Conservation (phyloP, 495 filamentous ascomycete genomes). For the Hypoxylon intermedium region DNA sequence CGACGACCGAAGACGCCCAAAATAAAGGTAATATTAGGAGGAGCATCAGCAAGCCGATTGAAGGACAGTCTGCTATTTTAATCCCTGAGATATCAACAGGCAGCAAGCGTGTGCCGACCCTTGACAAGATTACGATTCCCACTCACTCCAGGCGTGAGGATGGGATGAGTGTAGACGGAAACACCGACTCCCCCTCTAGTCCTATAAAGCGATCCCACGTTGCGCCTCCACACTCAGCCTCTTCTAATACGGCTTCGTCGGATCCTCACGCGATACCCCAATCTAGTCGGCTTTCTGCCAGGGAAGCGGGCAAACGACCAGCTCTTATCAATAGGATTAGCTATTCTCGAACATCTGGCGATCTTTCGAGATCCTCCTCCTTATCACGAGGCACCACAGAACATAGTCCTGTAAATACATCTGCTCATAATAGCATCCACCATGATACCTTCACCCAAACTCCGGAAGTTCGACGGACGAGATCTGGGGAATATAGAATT, state of each 20-base stretch:
- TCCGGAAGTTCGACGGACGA: constrained; percentile 50
- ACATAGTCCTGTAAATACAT: constrained; percentile 59
- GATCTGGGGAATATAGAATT: constrained; percentile 55
- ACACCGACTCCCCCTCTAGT: constrained; percentile 50
- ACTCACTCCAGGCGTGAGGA: constrained; percentile 48
- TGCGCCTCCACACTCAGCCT: constrained; percentile 25
- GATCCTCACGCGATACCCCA: constrained; percentile 34
- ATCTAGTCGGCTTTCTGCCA: constrained; percentile 31
- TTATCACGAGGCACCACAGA: constrained; percentile 61
- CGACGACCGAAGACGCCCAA: constrained; percentile 49
- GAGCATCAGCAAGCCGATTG: constrained; percentile 48
- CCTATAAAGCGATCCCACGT: constrained; percentile 48
- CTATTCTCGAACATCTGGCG: constrained; percentile 42
- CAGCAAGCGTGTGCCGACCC: constrained; percentile 38
- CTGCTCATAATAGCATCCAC: constrained; percentile 61
- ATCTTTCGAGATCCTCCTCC: constrained; percentile 69
- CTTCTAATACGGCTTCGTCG: constrained; percentile 30
- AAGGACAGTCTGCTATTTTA: constrained; percentile 33
- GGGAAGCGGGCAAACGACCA: constrained; percentile 46
- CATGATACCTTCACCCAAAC: constrained; percentile 59
- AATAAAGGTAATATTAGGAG: constrained; percentile 38
- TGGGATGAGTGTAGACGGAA: constrained; percentile 50
- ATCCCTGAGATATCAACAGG: constrained; percentile 44
- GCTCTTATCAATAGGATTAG: constrained; percentile 62
- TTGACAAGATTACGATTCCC: constrained; percentile 47